Base-by-base conservation (phyloP, 306 rosid genomes). In the Vigna trinervia region DNA sequence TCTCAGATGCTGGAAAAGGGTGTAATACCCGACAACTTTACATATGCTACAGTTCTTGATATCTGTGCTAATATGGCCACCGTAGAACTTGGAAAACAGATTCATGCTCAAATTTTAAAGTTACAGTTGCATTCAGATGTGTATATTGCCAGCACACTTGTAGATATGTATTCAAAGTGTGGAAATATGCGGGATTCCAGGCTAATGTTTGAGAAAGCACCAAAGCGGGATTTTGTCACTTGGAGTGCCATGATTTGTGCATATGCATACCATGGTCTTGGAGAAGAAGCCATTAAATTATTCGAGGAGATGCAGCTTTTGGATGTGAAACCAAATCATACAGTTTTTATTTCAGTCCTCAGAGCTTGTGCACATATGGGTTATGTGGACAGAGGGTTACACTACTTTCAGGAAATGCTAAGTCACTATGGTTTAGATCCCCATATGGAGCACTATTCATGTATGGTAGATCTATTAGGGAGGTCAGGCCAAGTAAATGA, bases 181-280 rank as follows among this genome's bases (percentile, higher is more conserved):
- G 98, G 98, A 74, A 75, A 87, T 81, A 80, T 93, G 93, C 90
- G 80, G 73, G 98, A 91, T 64, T 85, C 96, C 46, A 76, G 52
- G 14, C 80, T 89, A 74, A 87, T 88, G 86, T 93, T 93, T 71
- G 81, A 84, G 89, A 93, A 86, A 78, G 84, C 97, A 11, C 90
- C 88, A n/a, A 86, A 87, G 72, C 86, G 90, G 41, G 96, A 93
- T 83, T 78, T 77, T 20, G 92, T 93, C 78, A 91, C 98, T 67
- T 93, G 98, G 98, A 93, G 90, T 22, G 91, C 97, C 81, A 91
- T 93, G 93, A 88, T 93, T 65, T 93, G 96, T 69, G 97, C 93
- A 66, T 93, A 87, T 69, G 96, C 97, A 60, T 80, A 82, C 85
- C 90, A 88, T 69, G 97, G 98, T 74, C 84, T 83, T 20, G 97